phyloP scores from a whole-genome alignment of 169 alveolate species.

The Eimeria acervulina region DNA sequence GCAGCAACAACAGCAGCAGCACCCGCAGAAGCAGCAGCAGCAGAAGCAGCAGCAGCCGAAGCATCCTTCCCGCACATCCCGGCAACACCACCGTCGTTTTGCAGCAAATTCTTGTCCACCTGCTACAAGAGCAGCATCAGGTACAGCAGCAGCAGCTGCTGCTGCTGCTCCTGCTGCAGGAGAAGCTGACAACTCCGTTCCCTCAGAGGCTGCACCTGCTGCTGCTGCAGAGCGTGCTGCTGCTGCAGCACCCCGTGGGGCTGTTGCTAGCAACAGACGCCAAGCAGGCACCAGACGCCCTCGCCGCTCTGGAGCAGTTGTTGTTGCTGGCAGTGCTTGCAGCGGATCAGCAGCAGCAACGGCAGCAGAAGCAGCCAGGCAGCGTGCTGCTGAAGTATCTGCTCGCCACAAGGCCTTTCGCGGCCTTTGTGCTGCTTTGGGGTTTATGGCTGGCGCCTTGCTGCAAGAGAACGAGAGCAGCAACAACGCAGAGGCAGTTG shows the following conservation, averaged over 20 bases:
- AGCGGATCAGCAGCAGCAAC: not conserved
- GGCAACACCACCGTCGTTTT: not conserved
- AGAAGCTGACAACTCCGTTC: not conserved
- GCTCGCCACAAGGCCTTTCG: slow-evolving; percentile 24
- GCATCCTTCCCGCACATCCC: not conserved
- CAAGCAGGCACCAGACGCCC: not conserved
- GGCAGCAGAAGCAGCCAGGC: not conserved
- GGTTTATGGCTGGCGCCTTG: slow-evolving; percentile 44
- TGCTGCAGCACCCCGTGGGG: slow-evolving; percentile 2
- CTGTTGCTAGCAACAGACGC: not conserved
- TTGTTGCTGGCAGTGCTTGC: not conserved
- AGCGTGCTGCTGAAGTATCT: not conserved
- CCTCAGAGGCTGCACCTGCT: not conserved
- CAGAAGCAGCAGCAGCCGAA: not conserved
- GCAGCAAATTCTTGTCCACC: not conserved
- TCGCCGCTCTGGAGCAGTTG: slow-evolving; percentile 6
- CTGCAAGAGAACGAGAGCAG: slow-evolving; percentile 29
- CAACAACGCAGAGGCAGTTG: not conserved
- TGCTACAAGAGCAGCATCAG: not conserved
- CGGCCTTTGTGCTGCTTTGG: slow-evolving; percentile 45
- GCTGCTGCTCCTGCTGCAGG: not conserved
- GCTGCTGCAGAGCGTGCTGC: not conserved
- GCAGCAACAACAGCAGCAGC: too few species aligned
- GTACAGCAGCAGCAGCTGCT: slow-evolving; percentile 20
- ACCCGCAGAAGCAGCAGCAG: slow-evolving; percentile 14